Evolutionary conservation across 2,329 filamentous ascomycete genomes (phyloP).

Genomic region (Celoporthe dispersa): DNA sequence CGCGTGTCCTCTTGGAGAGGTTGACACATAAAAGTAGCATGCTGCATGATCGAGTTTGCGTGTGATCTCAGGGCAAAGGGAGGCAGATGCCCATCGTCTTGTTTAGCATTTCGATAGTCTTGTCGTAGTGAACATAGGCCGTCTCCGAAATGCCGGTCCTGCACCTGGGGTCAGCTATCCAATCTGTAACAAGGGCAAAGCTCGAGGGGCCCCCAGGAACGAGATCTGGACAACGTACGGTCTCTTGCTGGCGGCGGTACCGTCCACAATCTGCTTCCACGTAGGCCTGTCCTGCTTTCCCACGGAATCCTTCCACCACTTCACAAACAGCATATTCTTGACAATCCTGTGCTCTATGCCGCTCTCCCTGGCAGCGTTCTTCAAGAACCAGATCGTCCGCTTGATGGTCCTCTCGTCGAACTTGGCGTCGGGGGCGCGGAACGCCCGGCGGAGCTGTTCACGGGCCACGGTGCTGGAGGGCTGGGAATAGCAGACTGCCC

Average conservation of each 20-base stretch:
- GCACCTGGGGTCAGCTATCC: conserved; percentile 30
- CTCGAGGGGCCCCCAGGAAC: not conserved
- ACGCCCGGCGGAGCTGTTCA: conserved; percentile 63
- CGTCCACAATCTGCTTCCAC: conserved; percentile 13
- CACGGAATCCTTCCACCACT: conserved; percentile 40
- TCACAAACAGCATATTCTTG: conserved; percentile 62
- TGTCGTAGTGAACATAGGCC: conserved; percentile 66
- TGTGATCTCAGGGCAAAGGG: conserved; percentile 41
- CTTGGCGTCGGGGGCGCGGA: conserved; percentile 52
- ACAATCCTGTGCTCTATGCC: conserved; percentile 75
- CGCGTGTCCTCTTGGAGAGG: not conserved
- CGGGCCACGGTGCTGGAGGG: conserved; percentile 68
- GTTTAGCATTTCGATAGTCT: conserved; percentile 74
- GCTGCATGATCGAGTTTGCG: not conserved
- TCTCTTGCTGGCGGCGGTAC: conserved; percentile 1
- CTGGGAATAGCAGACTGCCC: conserved; percentile 71
- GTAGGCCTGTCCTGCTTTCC: conserved; percentile 41
- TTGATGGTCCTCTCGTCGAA: conserved; percentile 59
- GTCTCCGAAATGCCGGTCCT: conserved; percentile 33
- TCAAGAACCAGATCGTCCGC: conserved; percentile 72
- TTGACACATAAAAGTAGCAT: not conserved
- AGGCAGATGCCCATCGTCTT: conserved; percentile 71
- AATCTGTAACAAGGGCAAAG: conserved; percentile 16
- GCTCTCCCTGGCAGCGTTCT: conserved; percentile 63
- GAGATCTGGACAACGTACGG: conserved; percentile 29